These are phyloP conservation scores for Priceomyces fermenticarens DNA, from an alignment of 805 yeast genomes.

Conservation along the genomic window DNA sequence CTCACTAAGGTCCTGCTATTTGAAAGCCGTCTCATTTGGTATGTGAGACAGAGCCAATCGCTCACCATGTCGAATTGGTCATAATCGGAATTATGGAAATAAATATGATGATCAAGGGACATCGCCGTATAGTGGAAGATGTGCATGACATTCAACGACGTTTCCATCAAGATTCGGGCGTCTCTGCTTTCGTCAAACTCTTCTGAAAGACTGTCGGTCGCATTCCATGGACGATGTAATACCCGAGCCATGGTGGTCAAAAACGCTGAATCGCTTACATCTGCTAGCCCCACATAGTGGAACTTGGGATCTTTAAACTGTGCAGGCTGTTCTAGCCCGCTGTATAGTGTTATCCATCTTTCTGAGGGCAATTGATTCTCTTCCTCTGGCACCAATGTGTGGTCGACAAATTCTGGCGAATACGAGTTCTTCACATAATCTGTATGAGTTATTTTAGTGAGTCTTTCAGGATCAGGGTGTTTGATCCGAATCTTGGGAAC, in stretches of 20 bases:
- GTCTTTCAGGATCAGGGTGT: constrained; percentile 22
- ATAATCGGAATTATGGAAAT: constrained; percentile 32
- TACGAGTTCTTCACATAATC: constrained; percentile 37
- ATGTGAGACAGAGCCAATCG: constrained; percentile 36
- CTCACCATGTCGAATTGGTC: constrained; percentile 25
- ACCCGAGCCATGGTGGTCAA: constrained; percentile 41
- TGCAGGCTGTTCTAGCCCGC: constrained; percentile 25
- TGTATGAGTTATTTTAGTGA: constrained; percentile 30
- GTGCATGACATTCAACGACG: constrained; percentile 32
- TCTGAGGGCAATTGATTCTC: constrained; percentile 25
- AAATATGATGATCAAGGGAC: constrained; percentile 44
- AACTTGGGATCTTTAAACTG: constrained; percentile 22
- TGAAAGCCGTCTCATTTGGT: constrained; percentile 31
- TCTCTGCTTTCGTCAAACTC: constrained; percentile 32
- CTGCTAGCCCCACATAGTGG: constrained; percentile 36
- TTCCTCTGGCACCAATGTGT: constrained; percentile 34
- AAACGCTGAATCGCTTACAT: constrained; percentile 36
- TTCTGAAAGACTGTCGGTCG: constrained; percentile 28
- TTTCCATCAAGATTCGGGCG: constrained; percentile 26
- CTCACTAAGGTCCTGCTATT: constrained; percentile 37
- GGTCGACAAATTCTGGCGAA: constrained; percentile 33
- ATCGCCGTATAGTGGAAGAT: constrained; percentile 43
- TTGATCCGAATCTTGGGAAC: constrained; percentile 19
- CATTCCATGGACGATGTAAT: constrained; percentile 42
- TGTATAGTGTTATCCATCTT: constrained; percentile 40